Percentiles rank a stretch among this genome's conserved stretches.
phyloP scores from a whole-genome alignment of 805 yeast genomes.

The Candida ortonii region DNA sequence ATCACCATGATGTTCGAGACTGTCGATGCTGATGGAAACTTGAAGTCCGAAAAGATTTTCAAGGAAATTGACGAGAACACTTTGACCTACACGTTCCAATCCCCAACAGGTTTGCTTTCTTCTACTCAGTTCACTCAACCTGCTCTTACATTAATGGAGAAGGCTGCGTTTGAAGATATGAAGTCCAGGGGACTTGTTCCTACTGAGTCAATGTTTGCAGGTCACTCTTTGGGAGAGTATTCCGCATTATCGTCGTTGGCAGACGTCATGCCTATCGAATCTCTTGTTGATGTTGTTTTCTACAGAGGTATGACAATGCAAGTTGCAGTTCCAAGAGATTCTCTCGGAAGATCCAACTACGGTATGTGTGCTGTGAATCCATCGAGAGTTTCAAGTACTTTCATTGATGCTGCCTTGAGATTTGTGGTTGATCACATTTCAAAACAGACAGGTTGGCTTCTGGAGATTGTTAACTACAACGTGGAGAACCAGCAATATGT shows the following conservation, averaged over 20 bases:
- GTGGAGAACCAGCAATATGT: constrained; percentile 98
- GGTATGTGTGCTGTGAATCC: constrained; percentile 99
- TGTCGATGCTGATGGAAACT: constrained; percentile 75
- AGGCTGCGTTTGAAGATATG: constrained; percentile 97
- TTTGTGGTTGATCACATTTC: constrained; percentile 90
- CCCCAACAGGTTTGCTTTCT: constrained; percentile 92
- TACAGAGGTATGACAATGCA: constrained; percentile 99
- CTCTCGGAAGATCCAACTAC: constrained; percentile 91
- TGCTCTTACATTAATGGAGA: constrained; percentile 98
- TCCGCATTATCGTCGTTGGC: constrained; percentile 97
- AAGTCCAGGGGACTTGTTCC: constrained; percentile 94
- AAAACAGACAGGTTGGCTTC: constrained; percentile 83
- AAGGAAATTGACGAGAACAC: constrained; percentile 82
- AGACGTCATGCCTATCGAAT: constrained; percentile 98
- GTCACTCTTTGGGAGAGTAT: constrained; percentile 98
- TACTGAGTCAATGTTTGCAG: constrained; percentile 91
- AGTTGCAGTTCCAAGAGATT: constrained; percentile 98
- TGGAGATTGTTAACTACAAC: constrained; percentile 97
- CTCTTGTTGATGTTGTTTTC: constrained; percentile 94
- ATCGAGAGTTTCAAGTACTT: constrained; percentile 82
- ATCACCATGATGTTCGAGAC: constrained; percentile 98
- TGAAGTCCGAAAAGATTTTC: constrained; percentile 91
- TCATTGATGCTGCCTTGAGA: constrained; percentile 89
- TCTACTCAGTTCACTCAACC: constrained; percentile 99
- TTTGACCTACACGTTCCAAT: constrained; percentile 80